These are phyloP conservation scores for Nicotiana tomentosiformis DNA, from an alignment of 257 asterid genomes.

Conservation along the genomic window DNA sequence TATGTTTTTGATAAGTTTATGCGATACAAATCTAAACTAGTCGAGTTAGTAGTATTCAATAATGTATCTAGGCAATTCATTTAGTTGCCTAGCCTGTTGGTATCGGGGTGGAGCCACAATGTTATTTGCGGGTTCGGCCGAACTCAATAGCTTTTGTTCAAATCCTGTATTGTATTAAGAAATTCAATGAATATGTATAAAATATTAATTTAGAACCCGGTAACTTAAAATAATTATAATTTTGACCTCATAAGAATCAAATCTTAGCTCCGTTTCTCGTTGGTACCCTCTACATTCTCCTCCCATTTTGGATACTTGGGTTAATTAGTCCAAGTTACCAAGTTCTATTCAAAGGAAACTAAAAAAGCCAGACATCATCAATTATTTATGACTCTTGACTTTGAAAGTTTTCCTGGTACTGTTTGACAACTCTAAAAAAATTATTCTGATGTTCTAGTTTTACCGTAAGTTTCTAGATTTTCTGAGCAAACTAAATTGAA, in stretches of 20 bases:
- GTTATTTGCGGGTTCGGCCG: too few species aligned
- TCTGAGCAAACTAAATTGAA: not conserved
- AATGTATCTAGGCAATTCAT: slow-evolving; percentile 16
- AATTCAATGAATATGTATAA: too few species aligned
- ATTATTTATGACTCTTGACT: slow-evolving; percentile 14
- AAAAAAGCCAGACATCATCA: not conserved
- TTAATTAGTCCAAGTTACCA: slow-evolving; percentile 1
- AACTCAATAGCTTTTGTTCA: too few species aligned
- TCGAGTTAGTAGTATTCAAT: slow-evolving; percentile 1
- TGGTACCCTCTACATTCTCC: slow-evolving; percentile 21
- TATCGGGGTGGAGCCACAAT: not conserved
- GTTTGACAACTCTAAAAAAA: not conserved
- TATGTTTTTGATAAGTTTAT: too few species aligned
- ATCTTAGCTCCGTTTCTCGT: not conserved
- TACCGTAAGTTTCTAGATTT: not conserved
- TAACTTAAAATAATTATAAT: too few species aligned
- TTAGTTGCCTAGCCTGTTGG: slow-evolving; percentile 20
- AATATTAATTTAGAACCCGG: too few species aligned
- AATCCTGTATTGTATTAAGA: too few species aligned
- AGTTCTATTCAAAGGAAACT: not conserved
- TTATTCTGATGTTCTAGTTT: not conserved
- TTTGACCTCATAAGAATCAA: too few species aligned
- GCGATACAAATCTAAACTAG: too few species aligned
- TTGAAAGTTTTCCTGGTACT: not conserved
- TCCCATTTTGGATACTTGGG: slow-evolving; percentile 9